Percentiles rank a stretch among this genome's conserved stretches.
Evolutionary conservation across 225 moss, liverwort and hornwort genomes (phyloP).

Genomic region (Asterella californica): DNA sequence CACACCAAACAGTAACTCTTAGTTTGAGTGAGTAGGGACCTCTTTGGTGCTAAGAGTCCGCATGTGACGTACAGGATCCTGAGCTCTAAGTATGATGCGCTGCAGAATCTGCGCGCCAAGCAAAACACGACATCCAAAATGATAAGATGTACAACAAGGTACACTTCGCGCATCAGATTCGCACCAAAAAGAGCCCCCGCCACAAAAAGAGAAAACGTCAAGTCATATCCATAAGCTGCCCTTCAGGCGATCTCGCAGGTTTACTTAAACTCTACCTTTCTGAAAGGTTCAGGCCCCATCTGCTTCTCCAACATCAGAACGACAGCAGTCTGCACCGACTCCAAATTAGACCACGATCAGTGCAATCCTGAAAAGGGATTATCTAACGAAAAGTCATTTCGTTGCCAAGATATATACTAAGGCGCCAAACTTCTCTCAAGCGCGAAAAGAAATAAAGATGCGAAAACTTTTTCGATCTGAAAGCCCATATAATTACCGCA

Average conservation of each 20-base stretch:
- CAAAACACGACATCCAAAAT: not conserved
- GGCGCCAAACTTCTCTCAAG: too few species aligned
- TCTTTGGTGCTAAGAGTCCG: conserved; percentile 90
- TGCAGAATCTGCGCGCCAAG: conserved; percentile 73
- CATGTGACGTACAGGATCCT: conserved; percentile 71
- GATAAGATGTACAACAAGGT: not conserved
- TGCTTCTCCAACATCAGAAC: conserved; percentile 99
- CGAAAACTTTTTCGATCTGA: not conserved
- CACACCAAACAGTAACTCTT: not conserved
- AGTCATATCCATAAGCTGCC: not conserved
- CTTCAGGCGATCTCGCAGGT: not conserved
- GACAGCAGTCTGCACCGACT: conserved; percentile 68
- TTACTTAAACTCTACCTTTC: conserved; percentile 47
- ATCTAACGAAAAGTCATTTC: not conserved
- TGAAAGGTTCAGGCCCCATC: conserved; percentile 98
- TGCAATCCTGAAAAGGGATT: not conserved
- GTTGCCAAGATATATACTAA: not conserved
- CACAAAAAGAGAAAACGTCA: not conserved
- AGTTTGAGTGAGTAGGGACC: conserved; percentile 30
- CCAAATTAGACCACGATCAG: not conserved
- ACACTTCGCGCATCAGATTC: too few species aligned
- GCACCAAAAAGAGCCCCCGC: not conserved
- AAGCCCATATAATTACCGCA: not conserved
- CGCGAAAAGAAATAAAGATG: too few species aligned
- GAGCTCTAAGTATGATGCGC: conserved; percentile 82